phyloP scores from a whole-genome alignment of 305 asterid species.

The Rubia peregrina region DNA sequence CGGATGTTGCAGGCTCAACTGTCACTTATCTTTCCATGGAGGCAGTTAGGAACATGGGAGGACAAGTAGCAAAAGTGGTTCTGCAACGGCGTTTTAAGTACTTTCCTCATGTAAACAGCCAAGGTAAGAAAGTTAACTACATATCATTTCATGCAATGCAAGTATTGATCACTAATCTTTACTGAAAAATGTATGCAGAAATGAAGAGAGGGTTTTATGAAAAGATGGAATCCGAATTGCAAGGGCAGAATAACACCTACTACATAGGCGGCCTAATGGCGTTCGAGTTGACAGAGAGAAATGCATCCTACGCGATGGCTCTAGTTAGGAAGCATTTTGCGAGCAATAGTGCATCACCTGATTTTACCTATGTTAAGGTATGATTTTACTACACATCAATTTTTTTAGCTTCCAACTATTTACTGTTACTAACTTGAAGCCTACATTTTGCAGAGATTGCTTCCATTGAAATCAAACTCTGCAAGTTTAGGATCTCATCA shows the following conservation, averaged over 20 bases:
- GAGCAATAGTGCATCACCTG: constrained; percentile 36
- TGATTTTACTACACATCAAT: background rate
- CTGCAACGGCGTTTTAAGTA: constrained; percentile 62
- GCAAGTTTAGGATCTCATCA: constrained; percentile 13
- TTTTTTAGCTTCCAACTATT: background rate
- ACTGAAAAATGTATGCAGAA: constrained; percentile 25
- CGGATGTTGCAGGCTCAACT: constrained; percentile 33
- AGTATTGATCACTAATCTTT: background rate
- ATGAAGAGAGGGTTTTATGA: constrained; percentile 69
- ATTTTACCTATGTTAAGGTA: constrained; percentile 70
- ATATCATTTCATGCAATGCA: background rate
- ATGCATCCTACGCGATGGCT: constrained; percentile 63
- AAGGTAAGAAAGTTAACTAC: constrained; percentile 32
- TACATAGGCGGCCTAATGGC: constrained; percentile 80
- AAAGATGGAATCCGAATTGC: constrained; percentile 52
- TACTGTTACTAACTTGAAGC: background rate
- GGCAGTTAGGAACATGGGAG: constrained; percentile 60
- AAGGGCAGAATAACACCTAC: constrained; percentile 64
- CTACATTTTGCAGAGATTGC: constrained; percentile 34
- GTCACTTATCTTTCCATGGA: constrained; percentile 47
- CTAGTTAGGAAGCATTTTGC: constrained; percentile 60
- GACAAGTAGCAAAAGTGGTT: constrained; percentile 39
- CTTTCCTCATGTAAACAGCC: constrained; percentile 65
- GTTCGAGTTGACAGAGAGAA: constrained; percentile 81
- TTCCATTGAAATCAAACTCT: constrained; percentile 32